Evolutionary conservation across 2,329 filamentous ascomycete species (phyloP).

Genomic region (Akanthomyces muscarius): DNA sequence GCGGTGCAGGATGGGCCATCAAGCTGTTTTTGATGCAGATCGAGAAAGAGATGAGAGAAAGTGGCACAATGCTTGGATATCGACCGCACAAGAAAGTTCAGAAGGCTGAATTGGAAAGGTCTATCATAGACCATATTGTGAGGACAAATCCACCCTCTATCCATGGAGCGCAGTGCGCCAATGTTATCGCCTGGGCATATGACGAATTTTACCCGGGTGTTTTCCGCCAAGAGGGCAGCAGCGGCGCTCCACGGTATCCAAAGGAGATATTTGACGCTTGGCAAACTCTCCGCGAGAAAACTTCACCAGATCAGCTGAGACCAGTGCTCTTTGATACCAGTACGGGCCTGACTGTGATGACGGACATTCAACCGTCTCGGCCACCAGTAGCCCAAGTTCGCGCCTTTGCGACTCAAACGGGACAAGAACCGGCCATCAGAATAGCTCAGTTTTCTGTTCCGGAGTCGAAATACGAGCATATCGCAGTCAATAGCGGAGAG

Average conservation of each 20-base stretch:
- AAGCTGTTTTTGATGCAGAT: slow-evolving; percentile 2
- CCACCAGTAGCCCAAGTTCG: slow-evolving; percentile 7
- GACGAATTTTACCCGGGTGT: slow-evolving; percentile 16
- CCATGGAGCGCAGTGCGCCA: neutral
- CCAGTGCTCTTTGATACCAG: slow-evolving; percentile 7
- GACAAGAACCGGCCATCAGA: neutral
- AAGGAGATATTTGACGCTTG: neutral
- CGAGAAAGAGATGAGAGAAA: slow-evolving; percentile 6
- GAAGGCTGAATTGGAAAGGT: neutral
- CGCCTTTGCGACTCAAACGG: neutral
- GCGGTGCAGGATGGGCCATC: slow-evolving; percentile 10
- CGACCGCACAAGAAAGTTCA: slow-evolving; percentile 11
- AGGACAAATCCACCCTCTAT: slow-evolving; percentile 10
- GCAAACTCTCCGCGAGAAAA: neutral
- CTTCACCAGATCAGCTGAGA: neutral
- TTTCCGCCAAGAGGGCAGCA: slow-evolving; percentile 4
- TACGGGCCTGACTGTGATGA: slow-evolving; percentile 9
- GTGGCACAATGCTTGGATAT: slow-evolving; percentile 13
- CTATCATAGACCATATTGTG: slow-evolving; percentile 12
- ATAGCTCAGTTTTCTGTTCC: slow-evolving; percentile 5
- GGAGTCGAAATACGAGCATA: neutral
- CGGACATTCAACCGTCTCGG: neutral
- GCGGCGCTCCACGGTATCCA: slow-evolving; percentile 1
- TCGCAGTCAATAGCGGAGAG: neutral
- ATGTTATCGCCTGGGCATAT: slow-evolving; percentile 11